Percentiles rank a stretch among this genome's conserved stretches.
Evolutionary conservation across 495 filamentous ascomycete genomes (phyloP).

Genomic region (Stereocaulon alpinum): DNA sequence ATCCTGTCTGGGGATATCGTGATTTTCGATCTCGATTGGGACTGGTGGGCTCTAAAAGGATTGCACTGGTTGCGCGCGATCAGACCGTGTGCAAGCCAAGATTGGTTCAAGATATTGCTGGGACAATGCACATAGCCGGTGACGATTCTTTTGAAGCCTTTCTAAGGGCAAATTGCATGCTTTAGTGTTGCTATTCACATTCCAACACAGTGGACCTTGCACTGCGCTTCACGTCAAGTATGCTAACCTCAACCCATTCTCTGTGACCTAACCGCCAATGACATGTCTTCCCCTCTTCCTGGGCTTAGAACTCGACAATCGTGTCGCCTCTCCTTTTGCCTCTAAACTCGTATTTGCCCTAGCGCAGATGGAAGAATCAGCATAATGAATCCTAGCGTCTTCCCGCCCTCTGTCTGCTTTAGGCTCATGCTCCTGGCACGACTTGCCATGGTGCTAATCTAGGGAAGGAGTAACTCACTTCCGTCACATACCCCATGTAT

Average conservation of each 20-base stretch:
- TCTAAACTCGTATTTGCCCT: slow-evolving; percentile 81
- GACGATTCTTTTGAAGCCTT: neutral
- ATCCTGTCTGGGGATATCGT: neutral
- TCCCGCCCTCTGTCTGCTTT: neutral
- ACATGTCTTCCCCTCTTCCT: neutral
- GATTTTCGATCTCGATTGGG: neutral
- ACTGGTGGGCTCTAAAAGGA: neutral
- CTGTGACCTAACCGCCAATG: neutral
- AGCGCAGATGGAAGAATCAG: slow-evolving; percentile 8
- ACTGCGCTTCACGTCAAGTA: neutral
- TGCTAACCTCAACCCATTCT: neutral
- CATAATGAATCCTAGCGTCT: neutral
- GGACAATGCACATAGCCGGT: neutral
- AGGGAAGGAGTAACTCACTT: slow-evolving; percentile 49
- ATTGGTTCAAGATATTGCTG: neutral
- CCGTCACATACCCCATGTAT: slow-evolving; percentile 61
- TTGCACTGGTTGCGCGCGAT: neutral
- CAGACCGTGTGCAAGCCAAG: neutral
- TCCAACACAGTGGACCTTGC: neutral
- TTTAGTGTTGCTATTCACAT: too few relatives aligned
- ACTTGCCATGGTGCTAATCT: neutral
- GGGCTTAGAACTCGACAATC: slow-evolving; percentile 58
- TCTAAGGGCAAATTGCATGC: neutral
- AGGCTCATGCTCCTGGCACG: too few relatives aligned
- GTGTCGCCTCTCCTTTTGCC: slow-evolving; percentile 80